Evolutionary conservation across 179 eudicot genomes (phyloP), one percentile per base, ranked within the genome.

Genomic region (Nepenthes alata): DNA sequence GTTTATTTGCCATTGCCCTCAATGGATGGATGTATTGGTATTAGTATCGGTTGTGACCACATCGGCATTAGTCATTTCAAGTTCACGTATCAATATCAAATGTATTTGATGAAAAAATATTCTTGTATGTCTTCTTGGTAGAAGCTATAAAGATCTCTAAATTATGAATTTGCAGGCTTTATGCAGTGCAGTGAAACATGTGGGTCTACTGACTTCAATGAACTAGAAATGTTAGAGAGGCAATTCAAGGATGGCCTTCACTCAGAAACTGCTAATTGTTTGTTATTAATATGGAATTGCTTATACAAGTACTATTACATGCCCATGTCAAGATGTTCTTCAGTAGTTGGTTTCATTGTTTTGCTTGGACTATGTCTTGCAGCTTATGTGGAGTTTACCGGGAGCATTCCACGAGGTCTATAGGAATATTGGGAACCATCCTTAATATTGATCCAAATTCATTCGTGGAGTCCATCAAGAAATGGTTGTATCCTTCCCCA

Each of bases 341-440:
- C 95, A 61, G 86, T 65, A 0, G 82, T 86, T 47, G 98, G 98
- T 47, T 81, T 86, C 64, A 75, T 81, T 35, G 96, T 83, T 63
- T 63, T 93, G 76, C 98, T 93, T 25, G 98, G 98, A 51, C 75
- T 93, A 58, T 66, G 72, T 64, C 96, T 93, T 53, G 98, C 98
- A 65, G 98, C 98, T 59, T 89, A 93, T 68, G 89, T 89, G 98
- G 95, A 93, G 81, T 89, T 93, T 82, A 78, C 84, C 0, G 96
- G 88, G 41, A 89, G 79, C 78, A 83, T 93, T 59, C 98, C 98
- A 7, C 68, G 84, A 71, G 96, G 93, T 41, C 34, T 85, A 61
- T 96, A 86, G 72, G 85, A 89, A 57, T 95, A 93, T 75, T 93
- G 98, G 98, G 98, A 89, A 71, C 98, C 59, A 85, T 89, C 60